Evolutionary conservation across 1,139 yeast species (phyloP).

Genomic region (Candida glucosophila): DNA sequence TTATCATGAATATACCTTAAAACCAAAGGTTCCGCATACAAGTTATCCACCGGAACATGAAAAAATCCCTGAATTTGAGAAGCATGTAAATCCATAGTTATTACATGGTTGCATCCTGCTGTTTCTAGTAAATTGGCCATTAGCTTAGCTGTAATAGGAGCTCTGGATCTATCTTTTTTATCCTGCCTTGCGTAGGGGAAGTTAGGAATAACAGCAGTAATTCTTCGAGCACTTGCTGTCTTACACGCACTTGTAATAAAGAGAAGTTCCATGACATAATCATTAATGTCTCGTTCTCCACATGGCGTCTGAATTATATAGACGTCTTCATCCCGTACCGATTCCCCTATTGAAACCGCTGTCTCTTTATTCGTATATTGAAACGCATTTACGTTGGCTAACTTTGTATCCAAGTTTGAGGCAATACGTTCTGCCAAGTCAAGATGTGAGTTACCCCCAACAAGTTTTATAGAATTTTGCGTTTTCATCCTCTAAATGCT

Average conservation of each 20-base stretch:
- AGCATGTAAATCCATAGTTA: slow-evolving; percentile 96
- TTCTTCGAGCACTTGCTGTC: slow-evolving; percentile 90
- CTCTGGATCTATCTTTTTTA: slow-evolving; percentile 90
- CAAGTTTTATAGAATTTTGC: slow-evolving; percentile 65
- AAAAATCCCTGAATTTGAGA: slow-evolving; percentile 97
- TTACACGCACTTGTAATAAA: slow-evolving; percentile 94
- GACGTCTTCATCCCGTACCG: slow-evolving; percentile 94
- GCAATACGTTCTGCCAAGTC: slow-evolving; percentile 69
- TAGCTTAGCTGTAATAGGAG: slow-evolving; percentile 94
- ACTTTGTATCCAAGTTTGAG: slow-evolving; percentile 43
- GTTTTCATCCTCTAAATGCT: too few relatives aligned
- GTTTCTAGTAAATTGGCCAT: slow-evolving; percentile 93
- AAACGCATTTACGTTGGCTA: slow-evolving; percentile 58
- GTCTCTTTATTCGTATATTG: slow-evolving; percentile 80
- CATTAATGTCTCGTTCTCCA: slow-evolving; percentile 67
- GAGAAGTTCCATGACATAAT: slow-evolving; percentile 75
- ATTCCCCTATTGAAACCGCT: slow-evolving; percentile 86
- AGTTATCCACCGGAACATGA: slow-evolving; percentile 90
- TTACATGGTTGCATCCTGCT: slow-evolving; percentile 95
- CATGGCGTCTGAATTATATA: slow-evolving; percentile 90
- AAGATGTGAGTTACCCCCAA: slow-evolving; percentile 88
- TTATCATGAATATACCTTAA: slow-evolving; percentile 79
- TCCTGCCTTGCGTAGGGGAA: slow-evolving; percentile 98
- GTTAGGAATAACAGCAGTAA: slow-evolving; percentile 91
- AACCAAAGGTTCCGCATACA: slow-evolving; percentile 93